Evolutionary conservation across 441 rosid species (phyloP).

Genomic region (Pelargonium myrrhifolium): DNA sequence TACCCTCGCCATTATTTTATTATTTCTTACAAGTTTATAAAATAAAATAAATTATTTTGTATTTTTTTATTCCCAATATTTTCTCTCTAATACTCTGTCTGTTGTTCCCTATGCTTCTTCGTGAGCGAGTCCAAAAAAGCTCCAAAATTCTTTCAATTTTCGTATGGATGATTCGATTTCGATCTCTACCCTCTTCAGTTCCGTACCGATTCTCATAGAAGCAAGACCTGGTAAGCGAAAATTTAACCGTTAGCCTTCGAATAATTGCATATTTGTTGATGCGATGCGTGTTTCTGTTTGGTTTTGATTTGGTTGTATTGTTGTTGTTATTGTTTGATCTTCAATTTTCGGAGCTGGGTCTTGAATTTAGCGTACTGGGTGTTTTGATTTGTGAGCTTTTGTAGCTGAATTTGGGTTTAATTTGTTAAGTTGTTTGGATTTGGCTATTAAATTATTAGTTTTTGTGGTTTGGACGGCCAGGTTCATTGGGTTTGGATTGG

Average conservation of each 20-base stretch:
- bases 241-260: neutral
- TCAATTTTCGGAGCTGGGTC: slow-evolving; percentile 30
- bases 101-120: slow-evolving; percentile 28
- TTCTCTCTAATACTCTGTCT: slow-evolving; percentile 21
- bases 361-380: slow-evolving; percentile 22
- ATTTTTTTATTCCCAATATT: neutral
- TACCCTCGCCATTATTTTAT: slow-evolving; percentile 24
- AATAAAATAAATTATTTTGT: neutral
- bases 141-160: slow-evolving; percentile 14
- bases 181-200: slow-evolving; percentile 31
- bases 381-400: slow-evolving; percentile 23
- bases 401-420: neutral
- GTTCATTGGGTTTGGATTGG: slow-evolving; percentile 70
- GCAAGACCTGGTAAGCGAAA: slow-evolving; percentile 38
- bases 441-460: slow-evolving; percentile 18
- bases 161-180: slow-evolving; percentile 30
- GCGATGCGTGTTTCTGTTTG: neutral
- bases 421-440: slow-evolving; percentile 9
- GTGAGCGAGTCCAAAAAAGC: slow-evolving; percentile 24
- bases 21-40: neutral
- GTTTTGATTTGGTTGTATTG: neutral
- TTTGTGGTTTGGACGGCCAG: slow-evolving; percentile 23
- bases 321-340: slow-evolving; percentile 28
- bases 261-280: neutral
- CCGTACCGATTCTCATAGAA: slow-evolving; percentile 29